phyloP scores from a whole-genome alignment of 176 grass and related monocot genomes.

The Oryza punctata region DNA sequence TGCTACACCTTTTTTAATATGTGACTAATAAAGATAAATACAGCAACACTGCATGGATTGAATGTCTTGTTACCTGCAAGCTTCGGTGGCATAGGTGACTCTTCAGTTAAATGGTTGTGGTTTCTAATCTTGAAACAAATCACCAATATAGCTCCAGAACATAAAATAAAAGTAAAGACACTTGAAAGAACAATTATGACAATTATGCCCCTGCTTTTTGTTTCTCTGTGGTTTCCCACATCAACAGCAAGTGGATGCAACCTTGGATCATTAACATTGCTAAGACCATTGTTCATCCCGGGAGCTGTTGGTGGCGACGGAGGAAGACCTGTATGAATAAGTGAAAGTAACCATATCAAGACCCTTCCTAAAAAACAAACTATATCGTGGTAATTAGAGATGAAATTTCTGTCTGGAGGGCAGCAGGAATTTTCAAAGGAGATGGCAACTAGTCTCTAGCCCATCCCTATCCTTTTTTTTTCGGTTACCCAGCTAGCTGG shows the following conservation, averaged over 20 bases:
- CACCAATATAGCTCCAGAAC: constrained; percentile 64
- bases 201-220: constrained; percentile 55
- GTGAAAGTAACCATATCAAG: constrained; percentile 16
- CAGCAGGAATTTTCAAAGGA: too few relatives aligned
- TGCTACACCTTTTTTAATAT: constrained; percentile 1
- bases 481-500: too few relatives aligned
- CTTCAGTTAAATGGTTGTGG: constrained; percentile 43
- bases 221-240: constrained; percentile 67
- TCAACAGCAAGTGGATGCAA: constrained; percentile 70
- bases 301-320: constrained; percentile 58
- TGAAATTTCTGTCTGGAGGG: too few relatives aligned
- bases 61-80: constrained; percentile 63
- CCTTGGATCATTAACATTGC: constrained; percentile 53
- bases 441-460: too few relatives aligned
- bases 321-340: constrained; percentile 77
- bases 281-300: constrained; percentile 55
- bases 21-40: constrained; percentile 18
- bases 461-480: too few relatives aligned
- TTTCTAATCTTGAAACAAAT: constrained; percentile 71
- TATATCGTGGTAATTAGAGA: background rate
- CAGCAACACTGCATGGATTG: background rate
- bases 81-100: constrained; percentile 52
- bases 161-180: constrained; percentile 76
- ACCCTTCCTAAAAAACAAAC: constrained; percentile 7
- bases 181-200: constrained; percentile 81